Percentiles rank a stretch among this genome's conserved stretches.
These are phyloP conservation scores for Elsinoe ampelina DNA, from an alignment of 2,329 filamentous ascomycete genomes.

Conservation along the genomic window DNA sequence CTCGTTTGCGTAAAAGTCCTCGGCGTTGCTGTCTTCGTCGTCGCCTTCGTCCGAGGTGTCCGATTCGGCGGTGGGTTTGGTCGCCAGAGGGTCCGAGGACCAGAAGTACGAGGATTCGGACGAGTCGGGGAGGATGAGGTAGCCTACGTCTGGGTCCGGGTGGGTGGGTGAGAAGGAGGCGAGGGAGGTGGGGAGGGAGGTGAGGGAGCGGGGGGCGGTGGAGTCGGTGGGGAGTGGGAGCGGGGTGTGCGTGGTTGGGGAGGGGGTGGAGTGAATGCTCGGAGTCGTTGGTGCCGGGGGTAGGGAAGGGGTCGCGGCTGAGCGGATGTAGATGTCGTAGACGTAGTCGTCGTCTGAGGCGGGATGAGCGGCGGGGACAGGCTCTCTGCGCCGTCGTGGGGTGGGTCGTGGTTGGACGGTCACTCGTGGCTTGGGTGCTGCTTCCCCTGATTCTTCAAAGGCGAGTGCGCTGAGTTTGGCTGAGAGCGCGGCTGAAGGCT, in stretches of 20 bases:
- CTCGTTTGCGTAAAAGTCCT: slow-evolving; percentile 70
- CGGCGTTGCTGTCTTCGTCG: slow-evolving; percentile 36
- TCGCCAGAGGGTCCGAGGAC: slow-evolving; percentile 9
- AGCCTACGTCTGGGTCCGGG: slow-evolving; percentile 11
- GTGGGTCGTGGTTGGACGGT: slow-evolving; percentile 27
- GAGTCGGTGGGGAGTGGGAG: slow-evolving; percentile 6
- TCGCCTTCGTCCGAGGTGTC: neutral
- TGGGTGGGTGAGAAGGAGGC: slow-evolving; percentile 4
- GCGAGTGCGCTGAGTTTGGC: slow-evolving; percentile 14
- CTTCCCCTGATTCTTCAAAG: slow-evolving; percentile 17
- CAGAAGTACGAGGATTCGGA: slow-evolving; percentile 4
- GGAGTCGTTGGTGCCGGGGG: slow-evolving; percentile 25
- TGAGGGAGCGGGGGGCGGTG: slow-evolving; percentile 10
- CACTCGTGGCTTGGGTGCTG: slow-evolving; percentile 22
- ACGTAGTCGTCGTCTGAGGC: slow-evolving; percentile 47
- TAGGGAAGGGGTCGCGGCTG: slow-evolving; percentile 16
- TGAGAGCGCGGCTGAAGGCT: slow-evolving; percentile 17
- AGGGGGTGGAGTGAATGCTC: slow-evolving; percentile 6
- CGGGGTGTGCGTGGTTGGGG: slow-evolving; percentile 24
- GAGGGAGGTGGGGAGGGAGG: neutral
- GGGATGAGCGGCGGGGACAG: slow-evolving; percentile 1
- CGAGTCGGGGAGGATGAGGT: slow-evolving; percentile 9
- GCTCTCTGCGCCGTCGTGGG: slow-evolving; percentile 19
- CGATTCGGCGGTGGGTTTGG: neutral
- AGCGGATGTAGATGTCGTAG: slow-evolving; percentile 52